phyloP scores from a whole-genome alignment of 2,329 filamentous ascomycete genomes.

The Aotearoamyces nothofagi region DNA sequence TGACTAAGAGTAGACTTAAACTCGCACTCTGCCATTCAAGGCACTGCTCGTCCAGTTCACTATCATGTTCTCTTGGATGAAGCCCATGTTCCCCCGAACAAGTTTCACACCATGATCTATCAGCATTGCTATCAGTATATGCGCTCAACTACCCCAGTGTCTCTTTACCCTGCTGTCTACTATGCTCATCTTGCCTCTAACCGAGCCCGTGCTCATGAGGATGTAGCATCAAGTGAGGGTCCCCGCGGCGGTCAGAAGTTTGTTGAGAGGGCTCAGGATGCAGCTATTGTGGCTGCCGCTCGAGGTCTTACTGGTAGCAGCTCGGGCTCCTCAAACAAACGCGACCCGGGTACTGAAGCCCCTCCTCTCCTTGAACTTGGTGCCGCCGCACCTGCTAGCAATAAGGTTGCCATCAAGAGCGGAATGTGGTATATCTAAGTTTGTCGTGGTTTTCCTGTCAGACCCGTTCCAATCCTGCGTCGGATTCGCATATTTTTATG shows the following conservation, averaged over 20 bases:
- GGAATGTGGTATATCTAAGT: constrained; percentile 3
- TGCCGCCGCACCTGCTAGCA: not conserved
- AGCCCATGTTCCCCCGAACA: constrained; percentile 46
- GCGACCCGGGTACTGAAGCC: constrained; percentile 1
- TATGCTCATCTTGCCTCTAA: constrained; percentile 84
- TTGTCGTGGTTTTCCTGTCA: no score
- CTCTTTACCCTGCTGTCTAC: constrained; percentile 71
- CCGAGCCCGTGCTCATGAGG: constrained; percentile 64
- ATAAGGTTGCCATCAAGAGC: not conserved
- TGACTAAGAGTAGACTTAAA: constrained; percentile 29
- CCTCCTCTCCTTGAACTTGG: not conserved
- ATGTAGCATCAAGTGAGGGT: constrained; percentile 28
- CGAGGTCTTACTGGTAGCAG: not conserved
- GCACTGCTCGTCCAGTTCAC: constrained; percentile 81
- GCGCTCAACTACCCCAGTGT: constrained; percentile 84
- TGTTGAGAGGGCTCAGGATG: constrained; percentile 13
- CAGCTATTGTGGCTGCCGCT: constrained; percentile 4
- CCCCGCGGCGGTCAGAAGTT: constrained; percentile 27
- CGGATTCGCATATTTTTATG: no score
- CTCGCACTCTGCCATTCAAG: constrained; percentile 72
- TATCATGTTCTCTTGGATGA: constrained; percentile 87
- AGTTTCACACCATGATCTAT: constrained; percentile 79
- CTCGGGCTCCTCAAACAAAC: not conserved
- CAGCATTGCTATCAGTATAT: constrained; percentile 91
- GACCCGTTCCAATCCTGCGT: no score